phyloP scores from a whole-genome alignment of 2,329 filamentous ascomycete genomes.

The Didymosphaeria variabile region DNA sequence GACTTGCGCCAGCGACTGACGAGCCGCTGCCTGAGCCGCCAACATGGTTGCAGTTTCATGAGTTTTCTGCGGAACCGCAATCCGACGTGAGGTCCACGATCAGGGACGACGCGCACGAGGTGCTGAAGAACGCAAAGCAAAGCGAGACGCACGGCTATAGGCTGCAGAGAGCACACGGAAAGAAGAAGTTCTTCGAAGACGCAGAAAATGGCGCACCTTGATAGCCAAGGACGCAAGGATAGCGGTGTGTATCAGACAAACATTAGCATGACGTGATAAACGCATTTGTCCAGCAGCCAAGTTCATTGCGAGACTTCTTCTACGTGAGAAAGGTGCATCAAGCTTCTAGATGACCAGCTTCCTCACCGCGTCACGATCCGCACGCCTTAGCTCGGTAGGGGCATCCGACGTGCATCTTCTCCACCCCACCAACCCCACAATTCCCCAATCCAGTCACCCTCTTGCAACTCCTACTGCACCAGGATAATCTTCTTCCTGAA shows the following conservation, averaged over 20 bases:
- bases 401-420: conserved; percentile 3
- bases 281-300: not conserved
- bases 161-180: conserved; percentile 25
- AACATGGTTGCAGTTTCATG: conserved; percentile 40
- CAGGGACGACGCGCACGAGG: conserved; percentile 17
- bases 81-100: conserved; percentile 17
- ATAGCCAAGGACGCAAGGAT: not conserved
- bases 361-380: conserved; percentile 10
- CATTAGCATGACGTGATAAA: not conserved
- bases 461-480: conserved; percentile 6
- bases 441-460: conserved; percentile 4
- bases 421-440: conserved; percentile 2
- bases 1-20: conserved; percentile 32
- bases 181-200: conserved; percentile 30
- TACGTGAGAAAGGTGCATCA: not conserved
- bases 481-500: conserved; percentile 2
- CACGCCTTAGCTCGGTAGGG: not conserved
- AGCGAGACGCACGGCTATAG: conserved; percentile 27
- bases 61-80: conserved; percentile 29
- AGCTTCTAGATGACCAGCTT: not conserved
- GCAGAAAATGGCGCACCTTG: conserved; percentile 6
- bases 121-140: conserved; percentile 28
- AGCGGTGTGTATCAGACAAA: not conserved
- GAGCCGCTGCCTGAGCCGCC: conserved; percentile 35
- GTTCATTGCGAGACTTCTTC: not conserved